Evolutionary conservation across 805 yeast species (phyloP).

Genomic region (Saccharomycopsis microspora): DNA sequence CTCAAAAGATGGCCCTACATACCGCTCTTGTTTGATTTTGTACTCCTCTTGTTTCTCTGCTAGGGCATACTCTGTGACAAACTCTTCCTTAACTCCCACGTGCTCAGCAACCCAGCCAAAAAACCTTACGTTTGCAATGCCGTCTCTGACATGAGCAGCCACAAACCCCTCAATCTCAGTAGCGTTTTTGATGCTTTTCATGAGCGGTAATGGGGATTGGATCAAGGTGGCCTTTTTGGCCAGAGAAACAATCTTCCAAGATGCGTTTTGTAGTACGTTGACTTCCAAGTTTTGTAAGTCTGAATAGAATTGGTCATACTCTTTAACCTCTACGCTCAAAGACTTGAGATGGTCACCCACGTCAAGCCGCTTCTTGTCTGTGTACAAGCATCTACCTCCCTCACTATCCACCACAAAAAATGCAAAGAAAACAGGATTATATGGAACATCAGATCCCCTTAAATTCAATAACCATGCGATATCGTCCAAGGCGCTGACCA

Average conservation of each 20-base stretch:
- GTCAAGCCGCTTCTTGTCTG: slow-evolving; percentile 17
- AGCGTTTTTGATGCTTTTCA: slow-evolving; percentile 68
- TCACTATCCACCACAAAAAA: slow-evolving; percentile 31
- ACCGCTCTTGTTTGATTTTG: slow-evolving; percentile 42
- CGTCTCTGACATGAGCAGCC: slow-evolving; percentile 75
- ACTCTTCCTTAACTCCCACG: slow-evolving; percentile 28
- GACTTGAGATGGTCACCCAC: slow-evolving; percentile 30
- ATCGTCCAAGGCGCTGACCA: slow-evolving; percentile 74
- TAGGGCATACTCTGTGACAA: slow-evolving; percentile 55
- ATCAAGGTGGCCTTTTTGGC: slow-evolving; percentile 29
- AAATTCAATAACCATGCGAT: slow-evolving; percentile 85
- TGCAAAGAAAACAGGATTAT: slow-evolving; percentile 78
- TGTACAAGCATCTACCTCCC: slow-evolving; percentile 3
- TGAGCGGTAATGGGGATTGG: slow-evolving; percentile 45
- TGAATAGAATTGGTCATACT: slow-evolving; percentile 48
- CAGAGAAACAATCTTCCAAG: slow-evolving; percentile 58
- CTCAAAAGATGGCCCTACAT: slow-evolving; percentile 61
- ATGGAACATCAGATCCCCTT: slow-evolving; percentile 75
- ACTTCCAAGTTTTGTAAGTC: slow-evolving; percentile 34
- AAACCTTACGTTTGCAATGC: slow-evolving; percentile 60
- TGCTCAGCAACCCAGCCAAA: slow-evolving; percentile 75
- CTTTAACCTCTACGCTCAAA: slow-evolving; percentile 35
- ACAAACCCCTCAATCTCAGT: slow-evolving; percentile 64
- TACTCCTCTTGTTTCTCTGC: slow-evolving; percentile 46
- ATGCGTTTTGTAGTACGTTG: slow-evolving; percentile 42